phyloP scores from a whole-genome alignment of 2,329 filamentous ascomycete species.

The Trichoderma brevicompactum region DNA sequence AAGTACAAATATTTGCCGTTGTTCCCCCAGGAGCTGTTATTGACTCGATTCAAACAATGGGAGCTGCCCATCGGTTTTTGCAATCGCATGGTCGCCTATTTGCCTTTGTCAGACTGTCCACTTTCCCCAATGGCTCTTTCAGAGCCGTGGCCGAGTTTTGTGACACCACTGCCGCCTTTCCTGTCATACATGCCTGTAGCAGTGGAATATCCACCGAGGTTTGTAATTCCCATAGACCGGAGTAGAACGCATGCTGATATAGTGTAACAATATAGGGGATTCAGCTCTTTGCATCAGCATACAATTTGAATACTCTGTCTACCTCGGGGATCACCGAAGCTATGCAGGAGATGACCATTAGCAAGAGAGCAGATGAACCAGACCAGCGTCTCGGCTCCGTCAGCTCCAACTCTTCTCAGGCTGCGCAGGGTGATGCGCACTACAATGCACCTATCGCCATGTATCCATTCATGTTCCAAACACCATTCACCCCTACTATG shows the following conservation, averaged over 20 bases:
- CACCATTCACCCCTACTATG: slow-evolving; percentile 37
- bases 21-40: slow-evolving; percentile 31
- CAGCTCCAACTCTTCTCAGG: slow-evolving; percentile 21
- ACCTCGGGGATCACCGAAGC: slow-evolving; percentile 28
- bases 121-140: slow-evolving; percentile 49
- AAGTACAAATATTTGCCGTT: slow-evolving; percentile 39
- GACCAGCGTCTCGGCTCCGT: slow-evolving; percentile 27
- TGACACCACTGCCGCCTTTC: slow-evolving; percentile 51
- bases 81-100: slow-evolving; percentile 56
- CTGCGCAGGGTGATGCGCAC: slow-evolving; percentile 31
- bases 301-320: slow-evolving; percentile 21
- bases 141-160: slow-evolving; percentile 58
- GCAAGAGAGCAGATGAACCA: slow-evolving; percentile 23
- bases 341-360: slow-evolving; percentile 34
- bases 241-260: neutral
- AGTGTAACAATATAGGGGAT: slow-evolving; percentile 32
- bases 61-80: slow-evolving; percentile 44
- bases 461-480: slow-evolving; percentile 43
- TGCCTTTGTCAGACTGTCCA: slow-evolving; percentile 52
- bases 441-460: slow-evolving; percentile 37
- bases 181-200: slow-evolving; percentile 46
- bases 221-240: slow-evolving; percentile 20
- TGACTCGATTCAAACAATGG: slow-evolving; percentile 44
- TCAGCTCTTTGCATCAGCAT: slow-evolving; percentile 35
- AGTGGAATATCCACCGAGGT: slow-evolving; percentile 37